phyloP scores from a whole-genome alignment of 192 early-diverging fungal genomes.

The Dissophora globulifera region DNA sequence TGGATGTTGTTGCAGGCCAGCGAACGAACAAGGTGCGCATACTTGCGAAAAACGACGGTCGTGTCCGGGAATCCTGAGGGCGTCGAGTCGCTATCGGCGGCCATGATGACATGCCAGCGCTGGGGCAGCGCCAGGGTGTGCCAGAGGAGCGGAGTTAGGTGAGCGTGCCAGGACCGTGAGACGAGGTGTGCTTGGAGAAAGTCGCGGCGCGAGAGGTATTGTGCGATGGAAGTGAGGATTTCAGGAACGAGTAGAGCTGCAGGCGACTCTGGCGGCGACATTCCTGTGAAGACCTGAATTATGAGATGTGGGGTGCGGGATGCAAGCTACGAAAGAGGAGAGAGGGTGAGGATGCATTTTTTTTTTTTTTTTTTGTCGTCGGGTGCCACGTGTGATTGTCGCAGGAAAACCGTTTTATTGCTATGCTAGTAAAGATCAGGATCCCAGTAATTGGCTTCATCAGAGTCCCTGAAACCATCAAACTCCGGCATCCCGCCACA shows the following conservation, averaged over 20 bases:
- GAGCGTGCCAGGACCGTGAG: constrained; percentile 12
- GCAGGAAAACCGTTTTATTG: neutral
- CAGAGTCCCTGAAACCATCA: neutral
- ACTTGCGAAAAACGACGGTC: constrained; percentile 3
- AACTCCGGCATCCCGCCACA: neutral
- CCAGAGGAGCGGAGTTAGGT: constrained; percentile 14
- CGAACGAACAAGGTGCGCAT: constrained; percentile 19
- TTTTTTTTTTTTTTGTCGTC: too few species aligned
- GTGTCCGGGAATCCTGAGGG: constrained; percentile 3
- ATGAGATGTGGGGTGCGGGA: neutral
- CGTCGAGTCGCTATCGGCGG: neutral
- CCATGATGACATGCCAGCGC: constrained; percentile 10
- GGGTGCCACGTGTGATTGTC: too few species aligned
- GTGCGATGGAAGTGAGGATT: neutral
- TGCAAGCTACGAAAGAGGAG: neutral
- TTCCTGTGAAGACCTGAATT: neutral
- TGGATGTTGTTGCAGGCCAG: constrained; percentile 17
- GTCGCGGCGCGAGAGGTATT: constrained; percentile 15
- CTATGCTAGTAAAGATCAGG: neutral
- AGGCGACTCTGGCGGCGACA: neutral
- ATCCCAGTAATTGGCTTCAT: neutral
- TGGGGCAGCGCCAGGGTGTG: constrained; percentile 17
- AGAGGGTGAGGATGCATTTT: too few species aligned
- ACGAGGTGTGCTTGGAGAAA: constrained; percentile 9
- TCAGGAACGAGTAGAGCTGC: constrained; percentile 9